Evolutionary conservation across 805 yeast species (phyloP), one percentile per base, ranked within the genome.

Genomic region (Candida nemodendra): DNA sequence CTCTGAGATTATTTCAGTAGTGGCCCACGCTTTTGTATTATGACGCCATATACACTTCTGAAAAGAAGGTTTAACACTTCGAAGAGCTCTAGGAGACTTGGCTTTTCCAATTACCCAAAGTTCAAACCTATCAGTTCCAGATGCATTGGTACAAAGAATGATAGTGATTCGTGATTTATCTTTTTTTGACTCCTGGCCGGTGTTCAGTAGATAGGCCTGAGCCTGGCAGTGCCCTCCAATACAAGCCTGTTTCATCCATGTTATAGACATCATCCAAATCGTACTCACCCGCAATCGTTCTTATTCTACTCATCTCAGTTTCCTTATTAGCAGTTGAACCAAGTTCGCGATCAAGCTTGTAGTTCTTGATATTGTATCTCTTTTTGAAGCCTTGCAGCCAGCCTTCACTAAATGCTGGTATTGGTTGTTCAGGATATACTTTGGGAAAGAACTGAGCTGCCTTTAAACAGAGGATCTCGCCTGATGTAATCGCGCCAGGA

Each of bases 361-460:
- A 29, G n/a, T 29, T 29, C 32, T 29, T 29, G 14, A 29, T 29
- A 15, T 29, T 29, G 15, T 29, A 29, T 7, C 32, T 9, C 18
- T 29, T 29, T 17, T 29, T 29, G 32, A 29, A 27, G 19, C 32
- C 32, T n/a, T 29, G 32, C 19, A 29, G 21, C 32, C 32, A 29
- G 15, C 32, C 32, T 17, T 29, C 32, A 29, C 32, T 29, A 11
- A 29, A 29, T 9, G 9, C 19, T 13, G 32, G 32, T 8, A 29
- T 17, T 13, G 32, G 14, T 17, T 13, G n/a, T 6, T 29, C 21
- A 9, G 32, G 32, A 29, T 29, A 29, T 29, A 29, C n/a, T 19
- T 12, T 9, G 8, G 32, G 32, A 15, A 17, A 29, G 8, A 15
- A 29, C 15, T 29, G 19, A 8, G 9, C 15, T 12, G 32, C 32